Evolutionary conservation across 108 stramenopile species (phyloP).

Genomic region (Cafeteria roenbergensis): DNA sequence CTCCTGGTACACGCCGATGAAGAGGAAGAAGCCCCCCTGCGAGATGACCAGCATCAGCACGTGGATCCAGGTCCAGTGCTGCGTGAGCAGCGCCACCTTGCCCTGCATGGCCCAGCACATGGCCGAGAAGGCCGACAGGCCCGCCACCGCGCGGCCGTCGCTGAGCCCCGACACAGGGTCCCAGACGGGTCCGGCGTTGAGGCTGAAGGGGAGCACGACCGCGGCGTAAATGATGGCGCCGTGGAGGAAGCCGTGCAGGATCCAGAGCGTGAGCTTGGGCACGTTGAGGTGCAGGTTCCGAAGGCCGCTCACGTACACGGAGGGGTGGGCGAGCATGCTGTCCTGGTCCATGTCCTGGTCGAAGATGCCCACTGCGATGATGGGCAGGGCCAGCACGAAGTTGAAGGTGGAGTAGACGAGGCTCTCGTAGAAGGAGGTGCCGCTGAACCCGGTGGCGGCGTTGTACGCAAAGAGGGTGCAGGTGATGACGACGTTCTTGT

Average conservation of each 20-base stretch:
- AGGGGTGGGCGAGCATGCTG: slow-evolving; percentile 25
- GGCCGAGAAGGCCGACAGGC: background rate
- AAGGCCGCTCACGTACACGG: slow-evolving; percentile 25
- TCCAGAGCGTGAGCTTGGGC: slow-evolving; percentile 1
- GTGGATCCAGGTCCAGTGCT: background rate
- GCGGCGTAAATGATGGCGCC: slow-evolving; percentile 10
- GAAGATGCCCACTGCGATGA: slow-evolving; percentile 42
- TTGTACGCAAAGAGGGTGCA: slow-evolving; percentile 36
- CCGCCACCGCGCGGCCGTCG: background rate
- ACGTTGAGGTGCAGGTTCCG: slow-evolving; percentile 10
- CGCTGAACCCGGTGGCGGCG: slow-evolving; percentile 30
- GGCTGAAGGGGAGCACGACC: slow-evolving; percentile 1
- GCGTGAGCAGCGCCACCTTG: slow-evolving; percentile 4
- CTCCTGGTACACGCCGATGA: background rate
- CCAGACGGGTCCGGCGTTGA: background rate
- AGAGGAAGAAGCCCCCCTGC: background rate
- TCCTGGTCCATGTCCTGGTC: slow-evolving; percentile 36
- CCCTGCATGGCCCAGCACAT: slow-evolving; percentile 1
- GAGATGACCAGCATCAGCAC: background rate
- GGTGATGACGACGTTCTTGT: slow-evolving; percentile 54
- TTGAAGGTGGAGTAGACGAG: slow-evolving; percentile 40
- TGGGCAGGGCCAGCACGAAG: slow-evolving; percentile 41
- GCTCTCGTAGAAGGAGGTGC: slow-evolving; percentile 26
- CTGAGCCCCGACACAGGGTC: background rate
- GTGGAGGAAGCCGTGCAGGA: slow-evolving; percentile 11